These are phyloP conservation scores for Pseudogymnoascus sp. DNA, from an alignment of 2,329 filamentous ascomycete species.

Conservation along the genomic window DNA sequence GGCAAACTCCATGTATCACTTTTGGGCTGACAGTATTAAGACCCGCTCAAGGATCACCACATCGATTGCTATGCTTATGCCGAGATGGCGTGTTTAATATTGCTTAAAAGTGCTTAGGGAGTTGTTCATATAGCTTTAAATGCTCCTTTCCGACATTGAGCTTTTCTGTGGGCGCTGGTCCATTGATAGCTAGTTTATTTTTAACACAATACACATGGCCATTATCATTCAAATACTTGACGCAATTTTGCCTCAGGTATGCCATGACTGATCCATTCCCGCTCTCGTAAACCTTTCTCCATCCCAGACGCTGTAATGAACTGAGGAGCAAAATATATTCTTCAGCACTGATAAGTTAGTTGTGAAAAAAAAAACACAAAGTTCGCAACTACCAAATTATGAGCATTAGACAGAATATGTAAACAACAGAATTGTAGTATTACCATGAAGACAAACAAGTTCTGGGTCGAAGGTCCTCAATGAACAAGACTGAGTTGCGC, in stretches of 20 bases:
- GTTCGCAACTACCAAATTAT: background rate
- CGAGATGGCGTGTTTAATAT: background rate
- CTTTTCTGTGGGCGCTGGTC: background rate
- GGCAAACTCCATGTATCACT: background rate
- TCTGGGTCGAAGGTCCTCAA: background rate
- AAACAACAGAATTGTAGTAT: background rate
- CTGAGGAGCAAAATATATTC: background rate
- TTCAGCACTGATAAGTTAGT: background rate
- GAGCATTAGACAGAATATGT: background rate
- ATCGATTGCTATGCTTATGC: background rate
- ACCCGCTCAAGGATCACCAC: background rate
- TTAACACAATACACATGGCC: slow-evolving; percentile 3
- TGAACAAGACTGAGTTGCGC: background rate
- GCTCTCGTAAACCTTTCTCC: background rate
- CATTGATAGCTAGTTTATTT: background rate
- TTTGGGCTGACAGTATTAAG: background rate
- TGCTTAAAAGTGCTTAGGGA: background rate
- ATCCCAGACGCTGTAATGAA: no score
- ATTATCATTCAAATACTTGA: background rate
- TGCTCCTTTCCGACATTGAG: background rate
- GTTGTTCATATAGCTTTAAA: background rate
- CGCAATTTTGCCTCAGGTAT: background rate
- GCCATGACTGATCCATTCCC: background rate
- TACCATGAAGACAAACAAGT: background rate
- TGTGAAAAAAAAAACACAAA: background rate